phyloP scores from a whole-genome alignment of 305 asterid genomes.

The Galium porrigens region DNA sequence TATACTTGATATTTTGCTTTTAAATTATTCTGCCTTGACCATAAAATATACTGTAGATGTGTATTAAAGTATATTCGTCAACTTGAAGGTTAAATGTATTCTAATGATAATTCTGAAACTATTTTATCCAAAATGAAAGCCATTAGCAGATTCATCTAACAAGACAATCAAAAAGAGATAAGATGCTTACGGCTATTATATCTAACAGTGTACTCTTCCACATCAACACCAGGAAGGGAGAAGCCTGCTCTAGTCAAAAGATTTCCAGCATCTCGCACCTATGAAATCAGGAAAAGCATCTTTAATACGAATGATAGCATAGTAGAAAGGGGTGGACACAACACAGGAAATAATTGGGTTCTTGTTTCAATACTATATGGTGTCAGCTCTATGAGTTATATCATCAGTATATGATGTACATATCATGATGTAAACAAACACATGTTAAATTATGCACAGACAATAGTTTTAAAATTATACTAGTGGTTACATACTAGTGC shows the following conservation, averaged over 20 bases:
- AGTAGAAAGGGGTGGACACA: neutral
- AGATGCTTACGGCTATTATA: conserved; percentile 49
- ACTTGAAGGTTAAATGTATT: neutral
- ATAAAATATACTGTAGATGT: neutral
- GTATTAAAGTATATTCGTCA: neutral
- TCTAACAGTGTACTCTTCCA: conserved; percentile 74
- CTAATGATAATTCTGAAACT: neutral
- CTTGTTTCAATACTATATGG: neutral
- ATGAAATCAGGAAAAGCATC: conserved; percentile 17
- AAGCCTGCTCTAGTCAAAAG: conserved; percentile 89
- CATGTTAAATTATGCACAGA: neutral
- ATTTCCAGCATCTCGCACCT: conserved; percentile 97
- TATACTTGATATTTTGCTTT: neutral
- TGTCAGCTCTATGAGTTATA: neutral
- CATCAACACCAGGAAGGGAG: conserved; percentile 87
- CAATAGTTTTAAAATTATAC: neutral
- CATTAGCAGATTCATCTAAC: conserved; percentile 1
- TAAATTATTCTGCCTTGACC: neutral
- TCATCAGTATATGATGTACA: neutral
- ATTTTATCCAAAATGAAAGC: neutral
- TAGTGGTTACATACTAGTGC: neutral
- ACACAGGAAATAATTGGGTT: neutral
- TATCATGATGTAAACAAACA: neutral
- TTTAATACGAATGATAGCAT: neutral
- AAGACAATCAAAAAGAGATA: conserved; percentile 13